phyloP scores from a whole-genome alignment of 2,329 filamentous ascomycete genomes.

The Ophiostoma tasmaniense region DNA sequence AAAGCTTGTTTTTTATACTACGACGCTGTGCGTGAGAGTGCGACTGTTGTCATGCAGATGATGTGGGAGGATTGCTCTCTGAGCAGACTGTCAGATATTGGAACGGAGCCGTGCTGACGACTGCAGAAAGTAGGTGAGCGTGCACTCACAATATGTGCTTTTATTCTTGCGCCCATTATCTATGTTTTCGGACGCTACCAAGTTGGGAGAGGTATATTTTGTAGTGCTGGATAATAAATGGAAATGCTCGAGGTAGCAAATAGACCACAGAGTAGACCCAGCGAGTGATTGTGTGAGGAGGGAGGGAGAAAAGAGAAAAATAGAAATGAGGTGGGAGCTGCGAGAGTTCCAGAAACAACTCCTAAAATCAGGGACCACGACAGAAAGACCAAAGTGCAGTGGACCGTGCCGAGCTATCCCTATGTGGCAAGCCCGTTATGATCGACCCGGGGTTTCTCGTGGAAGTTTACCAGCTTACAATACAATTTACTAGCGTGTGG shows the following conservation, averaged over 20 bases:
- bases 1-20: slow-evolving; percentile 3
- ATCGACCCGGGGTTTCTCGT: not conserved
- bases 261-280: too few species aligned
- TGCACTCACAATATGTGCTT: not conserved
- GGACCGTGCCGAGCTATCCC: not conserved
- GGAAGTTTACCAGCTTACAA: not conserved
- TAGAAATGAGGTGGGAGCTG: not conserved
- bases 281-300: not conserved
- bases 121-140: not conserved
- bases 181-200: not conserved
- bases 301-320: not conserved
- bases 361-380: not conserved
- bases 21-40: not conserved
- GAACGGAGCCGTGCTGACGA: not conserved
- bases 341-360: not conserved
- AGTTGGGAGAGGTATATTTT: not conserved
- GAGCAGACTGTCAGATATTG: not conserved
- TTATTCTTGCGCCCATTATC: not conserved
- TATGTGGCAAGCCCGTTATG: not conserved
- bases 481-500: not conserved
- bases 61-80: not conserved
- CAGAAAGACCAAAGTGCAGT: not conserved
- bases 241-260: too few species aligned
- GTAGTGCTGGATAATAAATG: too few species aligned
- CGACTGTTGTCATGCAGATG: not conserved